Percentiles rank a stretch among this genome's conserved stretches.
Evolutionary conservation across 2,329 filamentous ascomycete species (phyloP).

Genomic region (Nothophaeocryptopus gaeumannii): DNA sequence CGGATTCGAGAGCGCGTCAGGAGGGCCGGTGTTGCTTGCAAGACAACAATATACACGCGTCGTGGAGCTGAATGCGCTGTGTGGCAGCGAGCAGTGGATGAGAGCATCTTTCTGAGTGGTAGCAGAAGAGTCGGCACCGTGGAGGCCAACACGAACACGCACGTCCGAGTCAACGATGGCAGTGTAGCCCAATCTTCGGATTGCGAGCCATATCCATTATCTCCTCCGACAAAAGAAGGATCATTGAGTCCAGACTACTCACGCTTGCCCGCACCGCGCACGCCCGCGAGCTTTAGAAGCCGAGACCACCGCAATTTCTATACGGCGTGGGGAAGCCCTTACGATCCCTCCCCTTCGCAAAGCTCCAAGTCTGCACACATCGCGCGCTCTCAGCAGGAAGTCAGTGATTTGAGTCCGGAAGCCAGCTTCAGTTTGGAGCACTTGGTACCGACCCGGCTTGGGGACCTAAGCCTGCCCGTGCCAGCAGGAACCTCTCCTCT

Average conservation of each 20-base stretch:
- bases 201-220: conserved; percentile 3
- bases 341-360: conserved; percentile 59
- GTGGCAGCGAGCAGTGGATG: neutral
- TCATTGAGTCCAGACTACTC: conserved; percentile 21
- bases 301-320: conserved; percentile 38
- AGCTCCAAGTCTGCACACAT: conserved; percentile 32
- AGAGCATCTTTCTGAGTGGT: conserved; percentile 6
- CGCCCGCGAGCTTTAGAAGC: conserved; percentile 28
- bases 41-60: conserved; percentile 8
- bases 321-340: no score
- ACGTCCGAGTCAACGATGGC: conserved; percentile 19
- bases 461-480: conserved; percentile 22
- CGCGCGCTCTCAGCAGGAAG: conserved; percentile 29
- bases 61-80: neutral
- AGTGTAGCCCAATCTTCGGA: conserved; percentile 11
- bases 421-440: conserved; percentile 37
- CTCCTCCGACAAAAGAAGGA: conserved; percentile 5
- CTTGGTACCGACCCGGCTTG: conserved; percentile 32
- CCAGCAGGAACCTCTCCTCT: conserved; percentile 14
- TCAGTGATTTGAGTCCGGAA: conserved; percentile 28
- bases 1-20: conserved; percentile 11
- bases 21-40: conserved; percentile 4
- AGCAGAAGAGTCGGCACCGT: conserved; percentile 5
- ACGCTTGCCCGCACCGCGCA: conserved; percentile 29
- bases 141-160: conserved; percentile 15